phyloP scores from a whole-genome alignment of 2,329 filamentous ascomycete species.

The Dryadomyces quercivorus region DNA sequence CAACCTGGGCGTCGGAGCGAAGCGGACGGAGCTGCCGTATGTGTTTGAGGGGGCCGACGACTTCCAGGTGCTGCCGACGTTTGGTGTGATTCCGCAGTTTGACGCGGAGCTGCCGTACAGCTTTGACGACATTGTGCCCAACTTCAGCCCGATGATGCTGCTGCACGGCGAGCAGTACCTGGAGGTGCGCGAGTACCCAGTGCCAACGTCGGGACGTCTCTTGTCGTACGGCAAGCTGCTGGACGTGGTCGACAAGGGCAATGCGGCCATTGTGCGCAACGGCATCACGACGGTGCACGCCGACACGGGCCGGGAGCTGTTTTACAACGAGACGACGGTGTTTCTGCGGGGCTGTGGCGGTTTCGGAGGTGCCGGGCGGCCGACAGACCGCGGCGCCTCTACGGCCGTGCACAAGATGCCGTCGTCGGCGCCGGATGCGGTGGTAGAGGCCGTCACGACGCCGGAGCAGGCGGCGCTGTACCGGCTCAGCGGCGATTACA shows the following conservation, averaged over 20 bases:
- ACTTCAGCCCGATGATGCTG: constrained; percentile 98
- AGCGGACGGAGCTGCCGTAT: constrained; percentile 74
- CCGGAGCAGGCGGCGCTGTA: constrained; percentile 91
- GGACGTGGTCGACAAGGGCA: constrained; percentile 94
- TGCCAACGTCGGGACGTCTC: constrained; percentile 72
- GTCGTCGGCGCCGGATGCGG: constrained; percentile 57
- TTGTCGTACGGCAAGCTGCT: constrained; percentile 68
- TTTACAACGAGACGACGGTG: constrained; percentile 92
- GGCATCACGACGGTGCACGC: constrained; percentile 77
- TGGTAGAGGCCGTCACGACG: constrained; percentile 75
- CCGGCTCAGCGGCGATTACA: constrained; percentile 85
- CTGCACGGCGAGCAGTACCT: constrained; percentile 98
- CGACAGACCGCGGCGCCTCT: constrained; percentile 62
- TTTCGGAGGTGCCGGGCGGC: constrained; percentile 75
- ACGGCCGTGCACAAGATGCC: constrained; percentile 73
- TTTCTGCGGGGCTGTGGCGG: constrained; percentile 87
- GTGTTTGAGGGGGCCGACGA: constrained; percentile 85
- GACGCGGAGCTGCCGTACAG: constrained; percentile 69
- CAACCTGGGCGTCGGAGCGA: constrained; percentile 88
- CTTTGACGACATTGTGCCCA: constrained; percentile 74
- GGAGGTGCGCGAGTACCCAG: constrained; percentile 82
- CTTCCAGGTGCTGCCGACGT: constrained; percentile 93
- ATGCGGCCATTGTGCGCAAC: constrained; percentile 69
- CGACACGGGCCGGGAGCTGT: constrained; percentile 75
- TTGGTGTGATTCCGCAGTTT: constrained; percentile 91